A percentile compares a stretch with the other conserved stretches of the same genome.
These are phyloP conservation scores for Trypanosomatidae sp. DNA, from an alignment of 208 protist species.

Conservation along the genomic window DNA sequence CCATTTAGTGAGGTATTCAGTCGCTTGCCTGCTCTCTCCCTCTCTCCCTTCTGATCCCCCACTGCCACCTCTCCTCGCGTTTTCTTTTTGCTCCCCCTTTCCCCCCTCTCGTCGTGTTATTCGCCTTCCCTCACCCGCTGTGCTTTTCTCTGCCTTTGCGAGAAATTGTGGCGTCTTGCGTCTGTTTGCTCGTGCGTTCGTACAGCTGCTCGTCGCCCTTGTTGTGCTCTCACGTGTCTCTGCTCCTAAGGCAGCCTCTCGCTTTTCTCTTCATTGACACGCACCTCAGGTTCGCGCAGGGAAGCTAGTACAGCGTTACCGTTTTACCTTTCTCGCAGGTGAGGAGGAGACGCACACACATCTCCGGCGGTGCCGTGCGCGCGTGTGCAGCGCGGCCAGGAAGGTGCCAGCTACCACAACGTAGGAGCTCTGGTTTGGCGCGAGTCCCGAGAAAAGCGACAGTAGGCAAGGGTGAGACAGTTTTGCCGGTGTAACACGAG, in stretches of 20 bases:
- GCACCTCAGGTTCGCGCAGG: neutral
- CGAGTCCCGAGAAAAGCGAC: neutral
- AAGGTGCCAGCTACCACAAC: neutral
- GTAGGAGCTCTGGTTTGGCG: neutral
- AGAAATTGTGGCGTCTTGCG: neutral
- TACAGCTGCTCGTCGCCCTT: neutral
- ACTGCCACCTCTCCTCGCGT: neutral
- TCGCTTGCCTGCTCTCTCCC: neutral
- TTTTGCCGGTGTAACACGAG: neutral
- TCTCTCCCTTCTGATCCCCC: neutral
- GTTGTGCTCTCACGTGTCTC: neutral
- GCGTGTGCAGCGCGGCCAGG: neutral
- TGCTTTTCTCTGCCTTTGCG: neutral
- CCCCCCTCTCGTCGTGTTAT: neutral
- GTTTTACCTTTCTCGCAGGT: neutral
- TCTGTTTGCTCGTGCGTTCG: neutral
- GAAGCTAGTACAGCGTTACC: neutral
- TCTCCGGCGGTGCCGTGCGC: neutral
- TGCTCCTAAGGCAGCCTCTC: neutral
- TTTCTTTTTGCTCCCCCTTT: neutral
- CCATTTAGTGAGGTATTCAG: neutral
- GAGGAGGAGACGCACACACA: neutral
- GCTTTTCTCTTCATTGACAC: neutral
- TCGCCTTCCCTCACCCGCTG: neutral
- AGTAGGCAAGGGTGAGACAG: neutral